Evolutionary conservation across 2,329 filamentous ascomycete species (phyloP).

Genomic region (Trichoderma oligosporum): DNA sequence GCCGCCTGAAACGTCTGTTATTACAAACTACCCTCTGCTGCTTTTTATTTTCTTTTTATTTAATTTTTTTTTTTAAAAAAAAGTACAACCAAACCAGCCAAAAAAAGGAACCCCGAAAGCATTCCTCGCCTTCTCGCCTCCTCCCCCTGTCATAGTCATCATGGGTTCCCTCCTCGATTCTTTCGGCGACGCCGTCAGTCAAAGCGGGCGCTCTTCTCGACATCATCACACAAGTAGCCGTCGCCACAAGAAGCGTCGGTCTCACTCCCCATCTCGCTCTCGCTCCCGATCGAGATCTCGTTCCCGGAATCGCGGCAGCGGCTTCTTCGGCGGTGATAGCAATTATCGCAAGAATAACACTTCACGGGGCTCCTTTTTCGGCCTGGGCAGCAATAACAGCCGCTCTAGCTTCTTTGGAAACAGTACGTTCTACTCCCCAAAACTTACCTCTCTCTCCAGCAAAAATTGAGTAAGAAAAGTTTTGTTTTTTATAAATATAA

Average conservation of each 20-base stretch:
- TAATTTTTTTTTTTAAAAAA: too few relatives aligned
- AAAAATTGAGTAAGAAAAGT: too few relatives aligned
- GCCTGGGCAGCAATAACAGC: slow-evolving; percentile 42
- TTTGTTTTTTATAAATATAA: too few relatives aligned
- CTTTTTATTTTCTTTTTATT: too few relatives aligned
- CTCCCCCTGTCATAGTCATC: neutral
- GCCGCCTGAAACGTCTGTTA: neutral
- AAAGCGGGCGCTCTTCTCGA: slow-evolving; percentile 29
- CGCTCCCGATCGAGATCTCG: slow-evolving; percentile 38
- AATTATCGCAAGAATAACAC: slow-evolving; percentile 40
- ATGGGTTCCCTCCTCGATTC: slow-evolving; percentile 45
- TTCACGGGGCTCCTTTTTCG: slow-evolving; percentile 46
- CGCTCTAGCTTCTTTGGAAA: slow-evolving; percentile 46
- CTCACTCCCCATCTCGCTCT: slow-evolving; percentile 38
- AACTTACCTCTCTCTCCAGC: too few relatives aligned
- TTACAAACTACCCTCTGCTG: too few relatives aligned
- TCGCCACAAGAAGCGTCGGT: slow-evolving; percentile 34
- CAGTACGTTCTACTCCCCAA: slow-evolving; percentile 38
- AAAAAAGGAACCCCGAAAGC: too few relatives aligned
- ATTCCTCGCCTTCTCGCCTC: too few relatives aligned
- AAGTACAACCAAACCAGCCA: too few relatives aligned
- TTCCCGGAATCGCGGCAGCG: slow-evolving; percentile 33
- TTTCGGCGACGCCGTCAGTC: slow-evolving; percentile 33
- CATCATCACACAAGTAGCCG: slow-evolving; percentile 23
- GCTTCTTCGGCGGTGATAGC: slow-evolving; percentile 33